phyloP scores from a whole-genome alignment of 2,329 filamentous ascomycete species.

The Keithomyces neogunnii region DNA sequence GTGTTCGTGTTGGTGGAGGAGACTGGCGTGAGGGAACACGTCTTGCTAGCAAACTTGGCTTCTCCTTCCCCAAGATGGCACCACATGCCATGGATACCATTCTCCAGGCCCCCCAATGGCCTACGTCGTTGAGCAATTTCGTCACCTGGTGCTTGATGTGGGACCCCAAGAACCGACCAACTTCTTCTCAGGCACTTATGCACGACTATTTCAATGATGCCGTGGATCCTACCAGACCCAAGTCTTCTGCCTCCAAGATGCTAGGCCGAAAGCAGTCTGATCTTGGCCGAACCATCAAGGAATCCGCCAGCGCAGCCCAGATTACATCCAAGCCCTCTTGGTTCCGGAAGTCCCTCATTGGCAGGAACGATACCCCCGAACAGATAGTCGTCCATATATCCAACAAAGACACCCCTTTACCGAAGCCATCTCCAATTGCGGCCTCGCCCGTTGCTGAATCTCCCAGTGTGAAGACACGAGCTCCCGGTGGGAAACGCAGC shows the following conservation, averaged over 20 bases:
- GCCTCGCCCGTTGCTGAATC: slow-evolving; percentile 32
- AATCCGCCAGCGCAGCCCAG: slow-evolving; percentile 44
- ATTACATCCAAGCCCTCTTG: slow-evolving; percentile 82
- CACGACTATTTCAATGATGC: slow-evolving; percentile 95
- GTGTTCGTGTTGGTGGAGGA: slow-evolving; percentile 79
- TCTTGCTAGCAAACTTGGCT: slow-evolving; percentile 90
- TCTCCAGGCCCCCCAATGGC: slow-evolving; percentile 85
- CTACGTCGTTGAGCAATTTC: slow-evolving; percentile 76
- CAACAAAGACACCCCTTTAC: slow-evolving; percentile 36
- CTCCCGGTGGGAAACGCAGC: slow-evolving; percentile 66
- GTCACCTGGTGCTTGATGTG: slow-evolving; percentile 99
- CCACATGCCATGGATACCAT: slow-evolving; percentile 95
- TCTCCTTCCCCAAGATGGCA: slow-evolving; percentile 99
- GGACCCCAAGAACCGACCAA: slow-evolving; percentile 89
- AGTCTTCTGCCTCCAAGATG: slow-evolving; percentile 76
- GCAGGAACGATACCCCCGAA: slow-evolving; percentile 62
- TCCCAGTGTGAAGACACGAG: slow-evolving; percentile 21
- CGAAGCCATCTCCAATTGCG: slow-evolving; percentile 36
- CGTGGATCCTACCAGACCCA: slow-evolving; percentile 84
- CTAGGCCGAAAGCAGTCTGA: slow-evolving; percentile 88
- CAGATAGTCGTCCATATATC: slow-evolving; percentile 35
- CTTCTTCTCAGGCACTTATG: slow-evolving; percentile 84
- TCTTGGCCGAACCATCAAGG: slow-evolving; percentile 59
- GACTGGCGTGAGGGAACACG: slow-evolving; percentile 95
- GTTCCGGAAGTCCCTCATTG: slow-evolving; percentile 93